Conservation (phyloP, 169 alveolate species). For the Cryptosporidium meleagridis region DNA sequence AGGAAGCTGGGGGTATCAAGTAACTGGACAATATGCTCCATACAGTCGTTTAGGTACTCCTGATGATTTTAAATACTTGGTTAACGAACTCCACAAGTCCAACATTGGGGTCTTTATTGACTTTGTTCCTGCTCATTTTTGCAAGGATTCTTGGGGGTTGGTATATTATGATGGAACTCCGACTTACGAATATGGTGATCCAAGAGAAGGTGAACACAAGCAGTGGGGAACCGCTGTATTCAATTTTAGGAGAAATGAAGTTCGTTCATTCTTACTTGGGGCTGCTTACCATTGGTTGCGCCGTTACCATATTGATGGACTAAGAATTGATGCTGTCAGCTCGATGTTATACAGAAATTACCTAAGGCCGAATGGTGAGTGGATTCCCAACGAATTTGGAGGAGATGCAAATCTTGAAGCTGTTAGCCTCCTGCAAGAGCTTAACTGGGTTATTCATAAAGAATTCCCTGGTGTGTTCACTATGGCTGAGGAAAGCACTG, state of each 20-base stretch:
- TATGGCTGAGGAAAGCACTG: conserved; percentile 83
- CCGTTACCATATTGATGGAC: conserved; percentile 82
- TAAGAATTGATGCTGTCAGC: conserved; percentile 82
- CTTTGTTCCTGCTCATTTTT: conserved; percentile 82
- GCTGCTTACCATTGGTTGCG: conserved; percentile 85
- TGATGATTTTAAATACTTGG: conserved; percentile 81
- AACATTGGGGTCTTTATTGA: conserved; percentile 82
- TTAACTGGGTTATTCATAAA: conserved; percentile 83
- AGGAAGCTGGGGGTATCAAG: conserved; percentile 85
- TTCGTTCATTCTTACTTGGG: conserved; percentile 81
- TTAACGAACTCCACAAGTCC: conserved; percentile 80
- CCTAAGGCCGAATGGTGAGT: conserved; percentile 77
- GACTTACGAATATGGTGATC: conserved; percentile 82
- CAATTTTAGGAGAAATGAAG: conserved; percentile 81
- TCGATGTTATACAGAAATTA: conserved; percentile 81
- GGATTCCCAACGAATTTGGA: conserved; percentile 83
- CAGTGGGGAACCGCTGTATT: conserved; percentile 83
- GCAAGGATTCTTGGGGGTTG: conserved; percentile 83
- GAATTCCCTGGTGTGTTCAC: conserved; percentile 83
- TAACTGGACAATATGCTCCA: conserved; percentile 82
- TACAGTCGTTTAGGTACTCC: conserved; percentile 82
- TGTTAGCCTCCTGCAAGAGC: conserved; percentile 80
- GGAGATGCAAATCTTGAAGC: conserved; percentile 83
- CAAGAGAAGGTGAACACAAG: conserved; percentile 83
- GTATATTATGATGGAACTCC: conserved; percentile 82